Evolutionary conservation across 371 early-diverging fungal genomes (phyloP).

Genomic region (Polyrhizophydium stewartii): DNA sequence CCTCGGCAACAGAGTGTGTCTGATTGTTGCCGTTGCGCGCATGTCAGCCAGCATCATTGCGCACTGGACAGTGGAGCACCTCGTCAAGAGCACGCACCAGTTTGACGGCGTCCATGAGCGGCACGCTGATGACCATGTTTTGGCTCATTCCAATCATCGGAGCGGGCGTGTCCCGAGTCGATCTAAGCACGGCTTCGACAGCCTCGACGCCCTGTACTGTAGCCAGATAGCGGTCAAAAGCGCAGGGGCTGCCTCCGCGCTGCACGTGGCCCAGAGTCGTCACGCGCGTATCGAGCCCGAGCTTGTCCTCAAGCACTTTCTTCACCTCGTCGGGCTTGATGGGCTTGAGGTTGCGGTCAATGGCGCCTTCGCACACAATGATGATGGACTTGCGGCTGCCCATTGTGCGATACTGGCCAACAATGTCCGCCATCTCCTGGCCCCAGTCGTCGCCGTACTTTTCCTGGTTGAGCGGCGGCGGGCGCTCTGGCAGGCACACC

Average conservation of each 20-base stretch:
- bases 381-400: slow-evolving; percentile 92
- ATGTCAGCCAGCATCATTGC: not conserved
- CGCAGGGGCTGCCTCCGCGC: slow-evolving; percentile 95
- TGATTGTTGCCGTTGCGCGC: no score
- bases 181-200: slow-evolving; percentile 87
- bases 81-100: slow-evolving; percentile 31
- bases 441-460: slow-evolving; percentile 80
- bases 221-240: slow-evolving; percentile 89
- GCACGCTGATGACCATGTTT: slow-evolving; percentile 78
- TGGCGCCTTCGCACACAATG: slow-evolving; percentile 97
- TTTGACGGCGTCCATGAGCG: slow-evolving; percentile 90
- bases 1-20: slow-evolving; percentile 85
- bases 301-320: slow-evolving; percentile 69
- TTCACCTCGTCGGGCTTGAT: slow-evolving; percentile 86
- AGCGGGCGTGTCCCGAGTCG: slow-evolving; percentile 81
- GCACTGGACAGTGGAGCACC: not conserved
- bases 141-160: slow-evolving; percentile 89
- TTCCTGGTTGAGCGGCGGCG: slow-evolving; percentile 53
- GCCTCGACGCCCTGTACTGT: slow-evolving; percentile 95
- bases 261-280: slow-evolving; percentile 98
- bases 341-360: slow-evolving; percentile 84
- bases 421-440: slow-evolving; percentile 68
- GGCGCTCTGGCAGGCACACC: slow-evolving; percentile 97
- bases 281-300: slow-evolving; percentile 91
- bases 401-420: slow-evolving; percentile 61